Base-by-base conservation (phyloP, 192 early-diverging fungal genomes). In the Backusella circina region DNA sequence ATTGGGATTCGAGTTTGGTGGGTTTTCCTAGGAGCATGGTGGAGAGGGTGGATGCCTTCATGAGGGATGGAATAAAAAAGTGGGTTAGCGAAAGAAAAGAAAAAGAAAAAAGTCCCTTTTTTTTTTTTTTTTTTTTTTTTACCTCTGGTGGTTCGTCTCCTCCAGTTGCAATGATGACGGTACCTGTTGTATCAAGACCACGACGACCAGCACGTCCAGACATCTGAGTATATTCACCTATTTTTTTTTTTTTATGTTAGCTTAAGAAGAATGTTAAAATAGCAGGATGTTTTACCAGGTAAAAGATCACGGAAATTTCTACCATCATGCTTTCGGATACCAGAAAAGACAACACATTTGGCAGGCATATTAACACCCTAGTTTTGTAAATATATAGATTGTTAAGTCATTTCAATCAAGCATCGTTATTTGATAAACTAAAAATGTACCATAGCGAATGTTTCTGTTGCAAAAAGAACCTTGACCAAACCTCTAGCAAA, bases 201-300 rank as follows among this genome's bases (percentile, higher is more conserved):
- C 97, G 93, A 71, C 98, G 88, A 57, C 98, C 98, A 50, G 98
- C 98, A 61, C 98, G 90, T 0, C 98, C 98, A 15, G 95, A 95
- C 98, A 99, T 99, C 89, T 99, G 98, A 5, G 95, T 99, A 80
- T 99, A 99, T 77, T 99, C 98, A 65, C 95, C 93, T 91, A 73
- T 13, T 32, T 47, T 18, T n/a, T n/a, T n/a, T n/a, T n/a, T n/a
- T n/a, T n/a, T n/a, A n/a, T n/a, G n/a, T n/a, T n/a, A n/a, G n/a
- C n/a, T n/a, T n/a, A n/a, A n/a, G n/a, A n/a, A n/a, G n/a, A n/a
- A n/a, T n/a, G n/a, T n/a, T n/a, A n/a, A n/a, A n/a, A n/a, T n/a
- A n/a, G n/a, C 36, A 37, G 36, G 5, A 10, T 33, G 16, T 6
- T 35, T 8, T 83, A 91, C 92, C 95, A 36, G 97, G 94, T 35